Evolutionary conservation across 2,329 filamentous ascomycete species (phyloP).

Genomic region (Alternaria dauci): DNA sequence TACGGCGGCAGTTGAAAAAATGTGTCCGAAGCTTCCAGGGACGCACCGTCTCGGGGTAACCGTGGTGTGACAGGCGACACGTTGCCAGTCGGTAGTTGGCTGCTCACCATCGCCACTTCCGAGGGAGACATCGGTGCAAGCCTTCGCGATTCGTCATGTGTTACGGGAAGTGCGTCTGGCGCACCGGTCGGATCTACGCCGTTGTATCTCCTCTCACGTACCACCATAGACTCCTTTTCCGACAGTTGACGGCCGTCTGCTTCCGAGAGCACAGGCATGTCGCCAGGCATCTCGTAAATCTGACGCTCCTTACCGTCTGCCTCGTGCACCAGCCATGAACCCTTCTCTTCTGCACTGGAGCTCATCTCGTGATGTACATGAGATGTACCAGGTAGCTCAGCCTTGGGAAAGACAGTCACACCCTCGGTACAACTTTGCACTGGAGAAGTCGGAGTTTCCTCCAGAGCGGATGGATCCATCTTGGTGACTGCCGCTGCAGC

Average conservation of each 20-base stretch:
- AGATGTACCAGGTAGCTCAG: conserved; percentile 53
- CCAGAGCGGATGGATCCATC: conserved; percentile 28
- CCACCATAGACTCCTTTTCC: conserved; percentile 59
- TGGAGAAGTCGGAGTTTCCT: conserved; percentile 35
- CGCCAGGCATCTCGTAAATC: conserved; percentile 63
- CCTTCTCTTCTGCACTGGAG: conserved; percentile 28
- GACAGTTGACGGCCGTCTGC: conserved; percentile 57
- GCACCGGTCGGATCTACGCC: conserved; percentile 50
- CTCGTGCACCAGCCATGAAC: conserved; percentile 34
- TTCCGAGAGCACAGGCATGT: conserved; percentile 63
- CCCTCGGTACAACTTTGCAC: conserved; percentile 30
- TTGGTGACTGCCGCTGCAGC: conserved; percentile 31
- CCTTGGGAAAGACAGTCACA: conserved; percentile 55
- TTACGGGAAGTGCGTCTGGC: conserved; percentile 26
- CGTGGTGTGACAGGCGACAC: conserved; percentile 45
- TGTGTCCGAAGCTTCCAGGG: conserved; percentile 42
- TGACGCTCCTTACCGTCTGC: conserved; percentile 48
- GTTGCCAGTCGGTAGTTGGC: conserved; percentile 27
- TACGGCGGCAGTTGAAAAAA: conserved; percentile 41
- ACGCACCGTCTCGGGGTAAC: conserved; percentile 43
- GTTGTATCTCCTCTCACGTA: conserved; percentile 57
- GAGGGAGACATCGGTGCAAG: conserved; percentile 35
- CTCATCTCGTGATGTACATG: conserved; percentile 27
- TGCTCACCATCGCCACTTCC: conserved; percentile 42
- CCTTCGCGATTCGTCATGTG: conserved; percentile 33